A percentile compares a stretch with the other conserved stretches of the same genome.
These are phyloP conservation scores for Naganishia friedmannii DNA, from an alignment of 768 basidiomycete genomes.

Conservation along the genomic window DNA sequence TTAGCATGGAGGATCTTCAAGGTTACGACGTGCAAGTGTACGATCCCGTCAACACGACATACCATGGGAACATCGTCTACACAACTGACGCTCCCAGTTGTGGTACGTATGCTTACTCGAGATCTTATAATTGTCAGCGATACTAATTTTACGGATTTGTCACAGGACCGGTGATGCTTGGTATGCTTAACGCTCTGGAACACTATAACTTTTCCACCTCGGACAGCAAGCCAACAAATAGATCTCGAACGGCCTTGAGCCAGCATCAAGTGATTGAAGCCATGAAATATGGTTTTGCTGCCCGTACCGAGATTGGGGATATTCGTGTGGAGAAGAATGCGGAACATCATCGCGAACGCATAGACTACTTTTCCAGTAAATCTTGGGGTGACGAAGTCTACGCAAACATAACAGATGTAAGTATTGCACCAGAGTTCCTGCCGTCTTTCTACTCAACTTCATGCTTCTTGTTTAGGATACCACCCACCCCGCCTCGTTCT, in stretches of 20 bases:
- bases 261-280: slow-evolving; percentile 79
- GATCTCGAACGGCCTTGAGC: slow-evolving; percentile 58
- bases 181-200: slow-evolving; percentile 88
- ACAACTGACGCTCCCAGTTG: slow-evolving; percentile 75
- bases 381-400: slow-evolving; percentile 63
- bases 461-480: slow-evolving; percentile 58
- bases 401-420: slow-evolving; percentile 76
- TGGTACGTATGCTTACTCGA: slow-evolving; percentile 3
- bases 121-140: not conserved
- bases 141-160: not conserved
- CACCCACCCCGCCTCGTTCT: slow-evolving; percentile 79
- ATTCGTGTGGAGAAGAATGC: slow-evolving; percentile 18
- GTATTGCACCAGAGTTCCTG: slow-evolving; percentile 37
- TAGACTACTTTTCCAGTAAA: slow-evolving; percentile 59
- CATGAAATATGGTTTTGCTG: slow-evolving; percentile 76
- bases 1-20: slow-evolving; percentile 65
- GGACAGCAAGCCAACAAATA: slow-evolving; percentile 29
- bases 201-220: slow-evolving; percentile 55
- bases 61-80: slow-evolving; percentile 73
- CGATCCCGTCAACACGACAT: slow-evolving; percentile 73
- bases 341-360: slow-evolving; percentile 46
- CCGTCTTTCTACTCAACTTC: slow-evolving; percentile 20
- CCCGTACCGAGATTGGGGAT: slow-evolving; percentile 77
- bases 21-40: slow-evolving; percentile 67
- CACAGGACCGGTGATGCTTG: slow-evolving; percentile 62